Evolutionary conservation across 805 yeast species (phyloP), one percentile per base, ranked within the genome.

Genomic region (Starmerella vaccinii): DNA sequence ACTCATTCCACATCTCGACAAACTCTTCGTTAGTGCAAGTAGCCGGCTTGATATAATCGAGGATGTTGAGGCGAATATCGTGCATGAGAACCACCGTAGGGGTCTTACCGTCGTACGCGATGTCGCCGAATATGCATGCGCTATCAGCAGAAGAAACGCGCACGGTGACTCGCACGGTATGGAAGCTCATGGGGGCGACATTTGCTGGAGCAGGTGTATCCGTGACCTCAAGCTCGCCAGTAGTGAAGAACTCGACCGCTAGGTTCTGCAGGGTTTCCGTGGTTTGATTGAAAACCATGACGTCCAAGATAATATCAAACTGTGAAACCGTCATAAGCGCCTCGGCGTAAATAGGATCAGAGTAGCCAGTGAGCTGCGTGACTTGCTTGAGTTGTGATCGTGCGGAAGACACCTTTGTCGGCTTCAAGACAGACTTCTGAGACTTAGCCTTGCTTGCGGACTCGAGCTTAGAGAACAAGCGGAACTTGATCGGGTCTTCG

Each of bases 1-100:
- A 92, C 66, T 89, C 97, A 66, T 88, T 87, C 99, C 99, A 92
- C 97, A 89, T 90, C 62, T 81, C 77, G 64, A 98, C 84, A 84
- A 92, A 92, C 59, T 78, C 83, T 41, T 81, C 78, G 69, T 90
- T 97, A 15, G 88, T 72, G 66, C 95, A 85, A 22, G 77, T 76
- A n/a, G 95, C 92, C 19, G 98, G 97, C 66, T 86, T 87, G 67
- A 92, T 88, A 71, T 92, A 92, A 68, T 92, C 97, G 88, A 92
- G 86, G 49, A 92, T 85, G 66, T 92, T 96, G 52, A 92, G 89
- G 65, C 89, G 95, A 46, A 92, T 88, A 65, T 92, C 97, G 62
- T 86, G 87, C 63, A 92, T 75, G 52, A 92, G 89, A 52, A 92
- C 96, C 66, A 88, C 84, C 61, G 87, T 95, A 58, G 82, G 83